A percentile compares a stretch with the other conserved stretches of the same genome.
Conservation (phyloP, 495 filamentous ascomycete genomes). For the Penicillium riverlandense region DNA sequence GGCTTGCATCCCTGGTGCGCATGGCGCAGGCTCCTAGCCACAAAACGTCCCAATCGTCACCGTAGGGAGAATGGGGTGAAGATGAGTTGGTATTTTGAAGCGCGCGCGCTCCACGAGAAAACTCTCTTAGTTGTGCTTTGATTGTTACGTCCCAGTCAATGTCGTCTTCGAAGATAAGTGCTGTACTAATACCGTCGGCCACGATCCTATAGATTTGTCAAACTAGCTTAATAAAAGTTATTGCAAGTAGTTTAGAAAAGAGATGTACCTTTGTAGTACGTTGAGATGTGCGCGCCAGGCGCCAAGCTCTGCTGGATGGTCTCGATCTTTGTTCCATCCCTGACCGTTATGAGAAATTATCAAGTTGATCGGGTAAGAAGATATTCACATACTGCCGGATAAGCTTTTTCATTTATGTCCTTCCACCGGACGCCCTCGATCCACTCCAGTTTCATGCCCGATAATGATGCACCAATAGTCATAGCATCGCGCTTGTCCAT, state of each 20-base stretch:
- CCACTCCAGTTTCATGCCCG: constrained; percentile 36
- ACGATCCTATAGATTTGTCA: not conserved
- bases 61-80: not conserved
- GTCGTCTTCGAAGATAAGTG: constrained; percentile 40
- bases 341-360: not conserved
- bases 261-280: not conserved
- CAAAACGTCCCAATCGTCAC: not conserved
- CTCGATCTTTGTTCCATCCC: not conserved
- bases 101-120: not conserved
- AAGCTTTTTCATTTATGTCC: constrained; percentile 27
- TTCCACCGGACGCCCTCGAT: constrained; percentile 40
- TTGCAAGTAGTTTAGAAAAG: not conserved
- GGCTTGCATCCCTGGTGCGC: not conserved
- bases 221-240: not conserved
- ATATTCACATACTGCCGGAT: constrained; percentile 4
- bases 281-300: constrained; percentile 28
- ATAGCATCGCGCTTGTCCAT: constrained; percentile 50
- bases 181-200: constrained; percentile 17
- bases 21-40: not conserved
- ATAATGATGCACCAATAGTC: constrained; percentile 36
- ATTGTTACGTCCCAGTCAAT: constrained; percentile 40
- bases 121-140: constrained; percentile 10
- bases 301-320: not conserved
- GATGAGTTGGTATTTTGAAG: not conserved
- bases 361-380: too few relatives aligned